Evolutionary conservation across 768 basidiomycete genomes (phyloP), one percentile per base, ranked within the genome.

Genomic region (Lentinus brumalis): DNA sequence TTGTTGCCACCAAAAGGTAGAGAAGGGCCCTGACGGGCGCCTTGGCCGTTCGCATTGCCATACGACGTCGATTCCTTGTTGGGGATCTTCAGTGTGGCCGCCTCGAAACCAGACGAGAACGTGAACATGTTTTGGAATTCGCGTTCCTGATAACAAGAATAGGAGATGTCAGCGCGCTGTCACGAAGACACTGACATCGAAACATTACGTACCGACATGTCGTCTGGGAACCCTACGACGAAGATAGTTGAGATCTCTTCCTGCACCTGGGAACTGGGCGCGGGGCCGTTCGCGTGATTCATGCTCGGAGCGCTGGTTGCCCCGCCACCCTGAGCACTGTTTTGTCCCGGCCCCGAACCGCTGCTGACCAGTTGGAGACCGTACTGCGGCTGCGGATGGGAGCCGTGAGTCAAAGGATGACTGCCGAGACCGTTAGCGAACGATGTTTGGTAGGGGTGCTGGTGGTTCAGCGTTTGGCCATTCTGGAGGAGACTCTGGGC

Each of bases 61-160:
- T 91, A 93, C 41, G 90, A 83, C 21, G 89, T 89, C 64, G 85
- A 88, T 69, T 94, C 92, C 76, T 94, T 90, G 79, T 94, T 93
- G 1, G 97, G 97, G 60, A 96, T 94, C 82, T 98, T 99, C 67
- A 99, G 82, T 6, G 96, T 97, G 8, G 97, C 96, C 26, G 96
- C 97, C 74, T 98, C 97, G 69, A 98, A 99, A 11, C 95, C 97
- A 1, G 84, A 78, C 3, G 92, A 94, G 70, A 99, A 99, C 8
- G 95, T 94, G 73, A 99, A 99, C 91, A 99, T 96, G 73, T 98
- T 98, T 74, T 96, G 94, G 75, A 98, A 99, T 77, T 99, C 97
- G 32, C 97, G 94, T 79, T 98, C 97, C 95, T 98, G 67, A 50
- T 50, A 54, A 46, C 53, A 66, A 64, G 44, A 55, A 55, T 55